phyloP scores from a whole-genome alignment of 1,284 basidiomycete genomes.

The Flammula alnicola region DNA sequence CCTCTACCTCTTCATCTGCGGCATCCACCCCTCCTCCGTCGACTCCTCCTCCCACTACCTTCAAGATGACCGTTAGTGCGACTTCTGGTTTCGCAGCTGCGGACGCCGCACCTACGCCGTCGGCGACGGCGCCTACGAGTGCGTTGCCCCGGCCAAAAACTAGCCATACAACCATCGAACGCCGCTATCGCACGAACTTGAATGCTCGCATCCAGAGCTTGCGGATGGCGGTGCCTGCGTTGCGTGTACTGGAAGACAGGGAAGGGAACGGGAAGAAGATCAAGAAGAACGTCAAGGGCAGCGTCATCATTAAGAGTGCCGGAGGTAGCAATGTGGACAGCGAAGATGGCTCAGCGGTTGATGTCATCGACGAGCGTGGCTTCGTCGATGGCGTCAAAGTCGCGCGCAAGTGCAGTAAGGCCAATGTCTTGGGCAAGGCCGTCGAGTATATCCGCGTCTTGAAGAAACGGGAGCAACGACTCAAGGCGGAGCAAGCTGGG shows the following conservation, averaged over 20 bases:
- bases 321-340: conserved; percentile 35
- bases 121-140: conserved; percentile 27
- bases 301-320: conserved; percentile 37
- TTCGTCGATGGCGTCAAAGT: conserved; percentile 84
- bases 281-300: conserved; percentile 49
- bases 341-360: conserved; percentile 41
- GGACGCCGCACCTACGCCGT: conserved; percentile 31
- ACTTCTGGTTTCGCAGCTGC: conserved; percentile 6
- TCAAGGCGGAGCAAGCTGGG: conserved; percentile 75
- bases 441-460: conserved; percentile 84
- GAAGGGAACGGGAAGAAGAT: conserved; percentile 50
- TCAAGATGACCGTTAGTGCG: conserved; percentile 16
- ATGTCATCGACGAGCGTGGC: conserved; percentile 73
- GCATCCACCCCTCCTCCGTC: conserved; percentile 39
- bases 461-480: conserved; percentile 71
- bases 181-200: conserved; percentile 88
- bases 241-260: conserved; percentile 69
- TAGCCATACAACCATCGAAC: conserved; percentile 91
- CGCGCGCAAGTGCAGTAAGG: conserved; percentile 83
- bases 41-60: conserved; percentile 35
- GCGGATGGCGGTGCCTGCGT: conserved; percentile 81
- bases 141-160: conserved; percentile 63
- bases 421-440: conserved; percentile 81
- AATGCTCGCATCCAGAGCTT: conserved; percentile 88
- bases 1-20: conserved; percentile 34